A percentile compares a stretch with the other conserved stretches of the same genome.
Evolutionary conservation across 2,329 filamentous ascomycete species (phyloP).

Genomic region (Xylariaceae sp.): DNA sequence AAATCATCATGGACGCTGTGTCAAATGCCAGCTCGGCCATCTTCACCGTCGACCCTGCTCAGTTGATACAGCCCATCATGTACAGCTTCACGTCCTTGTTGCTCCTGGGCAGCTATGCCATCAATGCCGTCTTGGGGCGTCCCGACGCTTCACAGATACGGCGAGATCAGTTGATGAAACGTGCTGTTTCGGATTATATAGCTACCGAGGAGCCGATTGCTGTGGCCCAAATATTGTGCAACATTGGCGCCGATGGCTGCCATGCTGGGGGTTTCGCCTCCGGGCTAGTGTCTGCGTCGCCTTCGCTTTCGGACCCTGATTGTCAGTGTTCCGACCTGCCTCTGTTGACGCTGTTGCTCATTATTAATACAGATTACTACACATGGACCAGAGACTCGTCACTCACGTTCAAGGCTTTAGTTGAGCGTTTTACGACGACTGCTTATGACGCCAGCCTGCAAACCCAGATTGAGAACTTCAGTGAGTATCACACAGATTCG

Average conservation of each 20-base stretch:
- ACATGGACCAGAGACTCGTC: constrained; percentile 77
- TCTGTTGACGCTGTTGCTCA: background rate
- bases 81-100: constrained; percentile 49
- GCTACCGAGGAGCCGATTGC: constrained; percentile 51
- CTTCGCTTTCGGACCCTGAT: constrained; percentile 51
- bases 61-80: constrained; percentile 44
- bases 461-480: constrained; percentile 63
- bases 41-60: constrained; percentile 24
- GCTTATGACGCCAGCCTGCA: constrained; percentile 57
- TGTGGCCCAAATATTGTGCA: constrained; percentile 52
- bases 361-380: constrained; percentile 59
- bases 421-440: constrained; percentile 61
- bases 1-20: constrained; percentile 27
- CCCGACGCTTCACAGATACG: constrained; percentile 35
- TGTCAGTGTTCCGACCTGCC: constrained; percentile 42
- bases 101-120: constrained; percentile 49
- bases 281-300: constrained; percentile 57
- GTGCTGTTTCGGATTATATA: constrained; percentile 53
- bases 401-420: constrained; percentile 65
- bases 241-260: constrained; percentile 56
- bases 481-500: too few species aligned
- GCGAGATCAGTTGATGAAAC: constrained; percentile 40
- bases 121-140: constrained; percentile 50
- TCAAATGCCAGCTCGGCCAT: constrained; percentile 17
- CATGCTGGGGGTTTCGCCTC: constrained; percentile 44